Evolutionary conservation across 805 yeast genomes (phyloP).

Genomic region (Candida khao-thaluensis): DNA sequence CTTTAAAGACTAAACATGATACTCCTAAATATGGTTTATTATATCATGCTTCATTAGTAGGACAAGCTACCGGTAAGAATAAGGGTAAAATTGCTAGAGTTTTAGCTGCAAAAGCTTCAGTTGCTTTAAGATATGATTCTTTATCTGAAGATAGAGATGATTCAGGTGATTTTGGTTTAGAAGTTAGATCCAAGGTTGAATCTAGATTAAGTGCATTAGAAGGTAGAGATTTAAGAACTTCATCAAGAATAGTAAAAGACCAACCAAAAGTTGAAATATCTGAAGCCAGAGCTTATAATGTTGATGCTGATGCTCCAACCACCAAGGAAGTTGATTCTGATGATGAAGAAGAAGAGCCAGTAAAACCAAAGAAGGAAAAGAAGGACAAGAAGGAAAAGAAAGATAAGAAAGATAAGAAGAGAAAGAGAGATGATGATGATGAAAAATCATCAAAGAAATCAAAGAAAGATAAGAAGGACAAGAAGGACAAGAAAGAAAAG

Average conservation of each 20-base stretch:
- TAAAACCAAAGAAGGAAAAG: slow-evolving; percentile 21
- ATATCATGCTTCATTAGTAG: slow-evolving; percentile 95
- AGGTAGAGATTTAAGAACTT: slow-evolving; percentile 93
- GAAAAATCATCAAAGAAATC: slow-evolving; percentile 1
- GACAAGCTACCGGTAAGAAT: slow-evolving; percentile 97
- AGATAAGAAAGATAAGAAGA: slow-evolving; percentile 26
- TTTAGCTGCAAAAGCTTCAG: slow-evolving; percentile 97
- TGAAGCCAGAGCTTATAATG: slow-evolving; percentile 86
- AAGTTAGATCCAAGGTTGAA: slow-evolving; percentile 91
- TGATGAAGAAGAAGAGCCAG: slow-evolving; percentile 22
- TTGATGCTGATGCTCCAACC: slow-evolving; percentile 82
- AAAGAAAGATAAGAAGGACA: slow-evolving; percentile 4
- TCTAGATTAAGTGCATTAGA: slow-evolving; percentile 90
- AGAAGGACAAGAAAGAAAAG: slow-evolving; percentile 3
- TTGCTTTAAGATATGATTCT: slow-evolving; percentile 94
- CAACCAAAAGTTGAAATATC: slow-evolving; percentile 83
- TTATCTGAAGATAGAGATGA: slow-evolving; percentile 96
- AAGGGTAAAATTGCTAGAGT: slow-evolving; percentile 99
- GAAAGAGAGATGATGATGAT: slow-evolving; percentile 2
- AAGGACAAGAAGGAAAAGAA: slow-evolving; percentile 18
- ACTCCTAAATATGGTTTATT: slow-evolving; percentile 98
- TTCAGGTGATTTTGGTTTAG: slow-evolving; percentile 88
- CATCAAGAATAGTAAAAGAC: slow-evolving; percentile 77
- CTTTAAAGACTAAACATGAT: slow-evolving; percentile 96
- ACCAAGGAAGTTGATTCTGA: slow-evolving; percentile 30